These are phyloP conservation scores for Lachnum nothofagi DNA, from an alignment of 2,329 filamentous ascomycete genomes.

Conservation along the genomic window DNA sequence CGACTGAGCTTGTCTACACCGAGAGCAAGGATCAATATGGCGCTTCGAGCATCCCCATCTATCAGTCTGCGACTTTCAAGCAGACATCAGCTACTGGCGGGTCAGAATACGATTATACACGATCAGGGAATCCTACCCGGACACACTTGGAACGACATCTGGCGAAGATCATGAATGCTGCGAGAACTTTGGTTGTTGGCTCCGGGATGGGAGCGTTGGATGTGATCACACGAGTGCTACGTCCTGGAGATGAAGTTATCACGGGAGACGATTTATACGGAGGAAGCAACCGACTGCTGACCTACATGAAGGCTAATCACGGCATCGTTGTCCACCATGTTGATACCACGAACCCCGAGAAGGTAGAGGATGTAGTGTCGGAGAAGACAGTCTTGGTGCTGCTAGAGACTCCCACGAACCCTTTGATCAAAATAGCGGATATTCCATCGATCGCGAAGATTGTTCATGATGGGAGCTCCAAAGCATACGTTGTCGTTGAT, in stretches of 20 bases:
- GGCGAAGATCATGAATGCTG: constrained; percentile 97
- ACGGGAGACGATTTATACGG: constrained; percentile 97
- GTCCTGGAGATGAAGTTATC: constrained; percentile 92
- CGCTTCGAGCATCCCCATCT: constrained; percentile 91
- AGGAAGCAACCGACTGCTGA: constrained; percentile 87
- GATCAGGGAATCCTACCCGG: constrained; percentile 92
- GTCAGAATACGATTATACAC: constrained; percentile 94
- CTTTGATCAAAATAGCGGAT: constrained; percentile 96
- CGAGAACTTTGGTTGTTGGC: constrained; percentile 83
- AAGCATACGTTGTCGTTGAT: constrained; percentile 83
- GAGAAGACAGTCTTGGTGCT: constrained; percentile 91
- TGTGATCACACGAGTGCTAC: constrained; percentile 85
- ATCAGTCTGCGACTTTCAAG: constrained; percentile 98
- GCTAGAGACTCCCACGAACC: constrained; percentile 94
- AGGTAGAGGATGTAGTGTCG: constrained; percentile 63
- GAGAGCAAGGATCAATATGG: constrained; percentile 97
- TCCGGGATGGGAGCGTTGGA: constrained; percentile 97
- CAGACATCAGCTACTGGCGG: constrained; percentile 75
- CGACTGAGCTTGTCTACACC: constrained; percentile 94
- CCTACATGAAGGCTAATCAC: constrained; percentile 82
- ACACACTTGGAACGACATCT: constrained; percentile 94
- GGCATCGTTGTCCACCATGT: constrained; percentile 94
- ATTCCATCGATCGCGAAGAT: constrained; percentile 72
- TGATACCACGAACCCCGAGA: constrained; percentile 77
- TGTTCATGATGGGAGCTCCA: constrained; percentile 71